Evolutionary conservation across 1,284 basidiomycete genomes (phyloP), one percentile per base, ranked within the genome.

Genomic region (Heimioporus punctisporus): DNA sequence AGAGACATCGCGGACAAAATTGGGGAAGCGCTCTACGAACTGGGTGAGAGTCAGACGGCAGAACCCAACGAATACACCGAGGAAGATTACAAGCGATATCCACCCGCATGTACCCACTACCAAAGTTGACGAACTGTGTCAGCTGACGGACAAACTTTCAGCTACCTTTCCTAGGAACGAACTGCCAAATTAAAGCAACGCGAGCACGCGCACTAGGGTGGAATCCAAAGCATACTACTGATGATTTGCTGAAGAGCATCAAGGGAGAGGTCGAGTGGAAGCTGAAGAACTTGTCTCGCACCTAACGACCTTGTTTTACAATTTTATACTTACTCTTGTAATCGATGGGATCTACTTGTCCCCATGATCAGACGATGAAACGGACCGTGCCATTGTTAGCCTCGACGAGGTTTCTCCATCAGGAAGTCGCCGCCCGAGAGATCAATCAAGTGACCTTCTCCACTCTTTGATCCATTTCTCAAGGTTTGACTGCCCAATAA

Each of bases 171-270:
- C 68, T 82, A 25, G 85, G 84, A 9, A 69, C 76, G 1, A 86
- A 87, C 66, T 79, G 82, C 17, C 78, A 81, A 30, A 78, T 75
- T 56, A 72, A 69, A 25, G 78, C 76, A 3, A 81, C 76, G 55
- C 72, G 80, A n/a, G 78, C 76, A 5, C 77, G 78, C 51, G 67
- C 73, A 4, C 73, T 89, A 45, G 86, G 86, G 1, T 86, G 84
- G 83, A 75, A 76, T 48, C 80, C 83, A 3, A 73, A 60, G 30
- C 70, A 78, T 54, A 74, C 73, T 5, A 78, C 72, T 2, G 65
- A 67, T 12, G 82, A 85, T 55, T 64, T 85, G 54, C 58, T 81
- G 43, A 74, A 66, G 7, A 78, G 77, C 59, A 71, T 85, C 28
- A 68, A 64, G 59, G 63, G 64, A 2, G 80, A 84, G 54, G 71